Evolutionary conservation across 441 rosid species (phyloP).

Genomic region (Metrosideros polymorpha): DNA sequence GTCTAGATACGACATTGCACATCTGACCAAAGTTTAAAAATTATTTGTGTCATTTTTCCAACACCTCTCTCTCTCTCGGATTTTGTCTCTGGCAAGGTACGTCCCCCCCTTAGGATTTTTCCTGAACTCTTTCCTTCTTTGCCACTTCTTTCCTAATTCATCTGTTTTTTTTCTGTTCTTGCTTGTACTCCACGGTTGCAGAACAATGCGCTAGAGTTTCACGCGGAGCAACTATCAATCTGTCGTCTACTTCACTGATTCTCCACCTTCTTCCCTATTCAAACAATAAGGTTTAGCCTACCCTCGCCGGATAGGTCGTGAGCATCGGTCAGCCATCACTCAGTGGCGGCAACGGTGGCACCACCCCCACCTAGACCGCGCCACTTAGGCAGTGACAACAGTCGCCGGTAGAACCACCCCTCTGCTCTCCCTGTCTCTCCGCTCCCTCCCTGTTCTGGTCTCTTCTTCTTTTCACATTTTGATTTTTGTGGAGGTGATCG

Average conservation of each 20-base stretch:
- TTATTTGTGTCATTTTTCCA: too few species aligned
- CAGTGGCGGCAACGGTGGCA: background rate
- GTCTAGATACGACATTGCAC: background rate
- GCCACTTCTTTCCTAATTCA: background rate
- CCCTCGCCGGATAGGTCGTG: background rate
- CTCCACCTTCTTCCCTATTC: background rate
- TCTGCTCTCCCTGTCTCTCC: background rate
- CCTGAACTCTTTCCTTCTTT: background rate
- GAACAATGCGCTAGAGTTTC: background rate
- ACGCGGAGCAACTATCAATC: background rate
- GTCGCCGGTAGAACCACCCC: background rate
- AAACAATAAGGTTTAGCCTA: background rate
- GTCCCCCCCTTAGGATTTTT: too few species aligned
- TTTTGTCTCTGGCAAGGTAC: too few species aligned
- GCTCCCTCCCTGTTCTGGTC: background rate
- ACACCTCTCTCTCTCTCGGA: too few species aligned
- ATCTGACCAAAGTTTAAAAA: too few species aligned
- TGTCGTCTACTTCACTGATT: background rate
- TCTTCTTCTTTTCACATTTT: background rate
- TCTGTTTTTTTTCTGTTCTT: background rate
- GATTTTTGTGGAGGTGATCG: background rate
- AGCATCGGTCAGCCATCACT: background rate
- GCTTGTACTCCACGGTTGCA: background rate
- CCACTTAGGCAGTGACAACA: background rate
- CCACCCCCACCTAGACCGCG: rapidly evolving